Base-by-base conservation (phyloP, 345 rosid genomes). In the Gossypium ekmanianum region DNA sequence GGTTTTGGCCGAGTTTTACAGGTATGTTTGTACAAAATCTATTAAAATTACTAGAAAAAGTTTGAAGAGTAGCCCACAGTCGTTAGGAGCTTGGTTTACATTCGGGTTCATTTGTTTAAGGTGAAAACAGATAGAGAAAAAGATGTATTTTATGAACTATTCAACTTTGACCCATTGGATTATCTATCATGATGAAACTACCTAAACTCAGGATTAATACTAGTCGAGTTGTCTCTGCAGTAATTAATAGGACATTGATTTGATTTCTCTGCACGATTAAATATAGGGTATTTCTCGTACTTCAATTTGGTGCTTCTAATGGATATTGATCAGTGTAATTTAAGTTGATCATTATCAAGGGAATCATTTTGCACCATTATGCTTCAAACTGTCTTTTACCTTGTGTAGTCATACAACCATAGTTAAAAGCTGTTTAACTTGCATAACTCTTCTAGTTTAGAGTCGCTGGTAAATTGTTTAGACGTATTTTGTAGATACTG, bases 1-100 rank as follows among this genome's bases (percentile, higher is more conserved):
- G 55, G 75, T 82, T 68, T 63, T 90, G 77, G 73, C 67, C 9
- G 88, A 84, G 58, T 90, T 90, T 81, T 90, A 80, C 85, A 88
- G 94, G 94, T 88, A 82, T 71, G 39, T 1, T 62, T 65, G 13
- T 34, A 20, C 50, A 68, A 57, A 16, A 26, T 66, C 16, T 55
- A 14, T 48, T 3, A n/a, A 11, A 27, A 74, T 54, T 12, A 27
- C 51, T 64, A 26, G n/a, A 11, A 72, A 74, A 71, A 48, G 50
- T 34, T 50, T 1, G 54, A 51, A 69, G 22, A 8, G 55, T 24
- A 34, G 41, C 41, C 41, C 41, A 34, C 7, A 1, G 41, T 34
- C 41, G 0, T 34, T 5, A 34, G 41, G 41, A 34, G 41, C 41
- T 34, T 34, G 41, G 41, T 34, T 34, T 34, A 34, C 7, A 34